These are phyloP conservation scores for Chaetomium cochliodes DNA, from an alignment of 495 filamentous ascomycete genomes.

Conservation along the genomic window DNA sequence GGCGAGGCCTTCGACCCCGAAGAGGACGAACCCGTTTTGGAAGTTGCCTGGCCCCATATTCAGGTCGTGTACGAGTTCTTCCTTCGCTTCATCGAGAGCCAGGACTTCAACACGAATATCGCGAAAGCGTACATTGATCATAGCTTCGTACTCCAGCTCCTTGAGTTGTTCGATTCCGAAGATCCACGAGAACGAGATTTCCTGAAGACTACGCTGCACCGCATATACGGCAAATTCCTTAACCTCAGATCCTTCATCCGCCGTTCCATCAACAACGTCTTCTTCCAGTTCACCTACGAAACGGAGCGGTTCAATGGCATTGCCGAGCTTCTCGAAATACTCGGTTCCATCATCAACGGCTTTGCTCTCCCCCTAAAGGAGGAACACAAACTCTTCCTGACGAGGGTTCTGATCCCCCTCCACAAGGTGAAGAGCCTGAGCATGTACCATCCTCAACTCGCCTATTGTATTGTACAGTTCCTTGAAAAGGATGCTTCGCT, in stretches of 20 bases:
- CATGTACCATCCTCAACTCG: slow-evolving; percentile 99
- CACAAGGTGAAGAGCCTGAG: slow-evolving; percentile 99
- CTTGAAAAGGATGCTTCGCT: slow-evolving; percentile 96
- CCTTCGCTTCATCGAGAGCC: slow-evolving; percentile 96
- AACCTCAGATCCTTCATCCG: slow-evolving; percentile 96
- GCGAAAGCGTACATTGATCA: slow-evolving; percentile 99
- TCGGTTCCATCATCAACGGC: slow-evolving; percentile 98
- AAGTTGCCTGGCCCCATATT: slow-evolving; percentile 99
- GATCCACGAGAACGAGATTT: slow-evolving; percentile 97
- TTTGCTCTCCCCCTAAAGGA: slow-evolving; percentile 97
- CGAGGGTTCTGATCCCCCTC: slow-evolving; percentile 83
- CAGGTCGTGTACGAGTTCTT: slow-evolving; percentile 99
- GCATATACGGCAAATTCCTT: slow-evolving; percentile 98
- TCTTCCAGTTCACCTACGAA: slow-evolving; percentile 99
- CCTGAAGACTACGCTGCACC: slow-evolving; percentile 94
- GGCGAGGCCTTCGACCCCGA: slow-evolving; percentile 98
- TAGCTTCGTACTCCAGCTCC: slow-evolving; percentile 90
- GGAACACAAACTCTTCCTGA: slow-evolving; percentile 98
- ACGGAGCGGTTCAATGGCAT: slow-evolving; percentile 99
- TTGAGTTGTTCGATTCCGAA: slow-evolving; percentile 99
- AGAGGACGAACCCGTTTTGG: slow-evolving; percentile 96
- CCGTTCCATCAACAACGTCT: slow-evolving; percentile 99
- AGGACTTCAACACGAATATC: slow-evolving; percentile 99
- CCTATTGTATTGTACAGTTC: slow-evolving; percentile 99
- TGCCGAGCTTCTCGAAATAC: slow-evolving; percentile 91